A percentile compares a stretch with the other conserved stretches of the same genome.
Evolutionary conservation across 2,329 filamentous ascomycete species (phyloP).

Genomic region (Thelonectria rubi): DNA sequence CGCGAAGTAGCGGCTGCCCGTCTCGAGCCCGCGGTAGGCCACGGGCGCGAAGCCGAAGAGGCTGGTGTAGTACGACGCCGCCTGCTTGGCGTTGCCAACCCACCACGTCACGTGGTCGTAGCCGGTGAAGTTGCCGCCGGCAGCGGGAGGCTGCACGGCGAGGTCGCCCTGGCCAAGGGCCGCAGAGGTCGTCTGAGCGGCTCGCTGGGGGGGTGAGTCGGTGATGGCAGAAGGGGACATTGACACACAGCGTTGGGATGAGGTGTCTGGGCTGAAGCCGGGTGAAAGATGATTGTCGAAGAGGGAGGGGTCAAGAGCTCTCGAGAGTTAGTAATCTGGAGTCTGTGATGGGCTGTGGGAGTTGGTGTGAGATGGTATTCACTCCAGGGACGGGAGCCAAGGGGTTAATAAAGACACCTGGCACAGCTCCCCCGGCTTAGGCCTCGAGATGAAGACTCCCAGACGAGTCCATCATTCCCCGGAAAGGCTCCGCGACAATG

Average conservation of each 20-base stretch:
- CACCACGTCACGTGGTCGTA: conserved; percentile 97
- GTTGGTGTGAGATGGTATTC: conserved; percentile 6
- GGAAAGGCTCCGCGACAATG: conserved; percentile 42
- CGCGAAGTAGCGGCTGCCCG: conserved; percentile 80
- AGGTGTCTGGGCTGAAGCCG: conserved; percentile 16
- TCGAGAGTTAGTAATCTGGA: neutral
- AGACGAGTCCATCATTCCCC: conserved; percentile 27
- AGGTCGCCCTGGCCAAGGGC: conserved; percentile 57
- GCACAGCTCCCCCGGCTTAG: conserved; percentile 37
- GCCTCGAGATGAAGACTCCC: conserved; percentile 25
- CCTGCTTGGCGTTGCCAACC: conserved; percentile 96
- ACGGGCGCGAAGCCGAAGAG: conserved; percentile 86
- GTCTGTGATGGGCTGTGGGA: neutral
- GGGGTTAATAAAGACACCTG: conserved; percentile 39
- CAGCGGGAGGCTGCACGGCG: conserved; percentile 60
- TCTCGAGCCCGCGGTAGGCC: conserved; percentile 89
- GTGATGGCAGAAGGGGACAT: conserved; percentile 70
- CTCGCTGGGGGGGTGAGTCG: conserved; percentile 57
- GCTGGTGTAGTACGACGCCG: conserved; percentile 85
- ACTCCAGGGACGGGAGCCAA: conserved; percentile 19
- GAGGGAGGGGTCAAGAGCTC: neutral
- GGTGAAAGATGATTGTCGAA: conserved; percentile 6
- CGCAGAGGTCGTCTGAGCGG: conserved; percentile 48
- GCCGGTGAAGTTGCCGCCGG: conserved; percentile 76
- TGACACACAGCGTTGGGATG: conserved; percentile 38